Evolutionary conservation across 2,329 filamentous ascomycete species (phyloP).

Genomic region (Malbranchea zuffiana): DNA sequence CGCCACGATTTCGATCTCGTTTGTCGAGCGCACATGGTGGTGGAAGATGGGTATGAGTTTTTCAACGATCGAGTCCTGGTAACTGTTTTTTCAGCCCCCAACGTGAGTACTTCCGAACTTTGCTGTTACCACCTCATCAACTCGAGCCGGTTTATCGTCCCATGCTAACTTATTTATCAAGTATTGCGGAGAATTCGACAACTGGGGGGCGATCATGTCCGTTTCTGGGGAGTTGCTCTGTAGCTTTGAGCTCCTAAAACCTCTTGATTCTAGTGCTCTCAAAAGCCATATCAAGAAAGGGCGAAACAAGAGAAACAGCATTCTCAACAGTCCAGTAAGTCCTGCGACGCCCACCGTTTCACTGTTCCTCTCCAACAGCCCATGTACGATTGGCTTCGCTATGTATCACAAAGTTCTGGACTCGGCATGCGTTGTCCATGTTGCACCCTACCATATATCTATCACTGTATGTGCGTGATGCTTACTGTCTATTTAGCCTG

Average conservation of each 20-base stretch:
- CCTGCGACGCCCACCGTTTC: not conserved
- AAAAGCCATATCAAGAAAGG: constrained; percentile 99
- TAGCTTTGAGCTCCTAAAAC: constrained; percentile 94
- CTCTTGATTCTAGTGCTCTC: constrained; percentile 84
- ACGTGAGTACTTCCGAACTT: constrained; percentile 52
- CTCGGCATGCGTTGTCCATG: constrained; percentile 6
- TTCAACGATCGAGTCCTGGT: constrained; percentile 92
- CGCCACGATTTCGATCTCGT: constrained; percentile 95
- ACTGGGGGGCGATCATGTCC: constrained; percentile 98
- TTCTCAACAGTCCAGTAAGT: constrained; percentile 92
- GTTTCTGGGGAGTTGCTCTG: constrained; percentile 87
- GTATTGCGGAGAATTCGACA: constrained; percentile 99
- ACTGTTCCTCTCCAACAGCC: too few relatives aligned
- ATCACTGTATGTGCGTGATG: too few relatives aligned
- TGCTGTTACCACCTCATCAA: constrained; percentile 1
- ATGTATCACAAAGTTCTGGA: too few relatives aligned
- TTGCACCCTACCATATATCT: too few relatives aligned
- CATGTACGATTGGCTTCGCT: too few relatives aligned
- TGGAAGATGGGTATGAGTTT: constrained; percentile 98
- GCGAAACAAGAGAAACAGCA: constrained; percentile 83
- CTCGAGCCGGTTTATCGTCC: constrained; percentile 16
- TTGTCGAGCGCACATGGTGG: constrained; percentile 96
- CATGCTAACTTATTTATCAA: constrained; percentile 30
- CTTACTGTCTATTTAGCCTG: constrained; percentile 33
- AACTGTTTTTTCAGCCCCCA: constrained; percentile 94